phyloP scores from a whole-genome alignment of 805 yeast genomes.

The Cyberlindnera euphorbiiphila region DNA sequence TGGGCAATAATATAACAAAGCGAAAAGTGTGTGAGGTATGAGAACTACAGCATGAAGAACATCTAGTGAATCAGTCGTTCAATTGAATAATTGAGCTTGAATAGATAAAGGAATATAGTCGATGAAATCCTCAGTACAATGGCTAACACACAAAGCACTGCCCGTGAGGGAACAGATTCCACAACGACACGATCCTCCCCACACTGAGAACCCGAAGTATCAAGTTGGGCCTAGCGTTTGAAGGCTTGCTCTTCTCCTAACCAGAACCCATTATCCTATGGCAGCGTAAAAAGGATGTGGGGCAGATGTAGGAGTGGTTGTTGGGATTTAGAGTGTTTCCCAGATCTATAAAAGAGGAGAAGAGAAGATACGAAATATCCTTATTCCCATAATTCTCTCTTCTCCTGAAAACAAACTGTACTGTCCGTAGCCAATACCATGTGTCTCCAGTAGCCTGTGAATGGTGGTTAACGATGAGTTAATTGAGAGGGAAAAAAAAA shows the following conservation, averaged over 20 bases:
- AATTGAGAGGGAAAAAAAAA: too few relatives aligned
- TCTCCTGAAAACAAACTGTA: background rate
- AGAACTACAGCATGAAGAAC: too few relatives aligned
- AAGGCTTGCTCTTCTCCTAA: constrained; percentile 60
- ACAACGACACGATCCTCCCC: constrained; percentile 45
- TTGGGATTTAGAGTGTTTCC: background rate
- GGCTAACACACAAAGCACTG: constrained; percentile 2
- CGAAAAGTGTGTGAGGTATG: too few relatives aligned
- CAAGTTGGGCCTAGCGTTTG: constrained; percentile 13
- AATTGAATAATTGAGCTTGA: too few relatives aligned
- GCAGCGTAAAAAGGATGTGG: constrained; percentile 42
- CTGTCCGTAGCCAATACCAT: too few relatives aligned
- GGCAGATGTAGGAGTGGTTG: constrained; percentile 60
- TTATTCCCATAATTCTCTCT: background rate
- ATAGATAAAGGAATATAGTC: constrained; percentile 11
- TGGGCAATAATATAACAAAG: too few relatives aligned
- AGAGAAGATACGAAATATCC: constrained; percentile 5
- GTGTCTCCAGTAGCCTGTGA: too few relatives aligned
- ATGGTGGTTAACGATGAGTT: too few relatives aligned
- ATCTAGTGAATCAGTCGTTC: too few relatives aligned
- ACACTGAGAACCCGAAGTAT: constrained; percentile 23
- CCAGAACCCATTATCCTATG: constrained; percentile 56
- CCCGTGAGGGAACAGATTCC: constrained; percentile 7
- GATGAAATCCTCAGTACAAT: constrained; percentile 2
- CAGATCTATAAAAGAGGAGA: background rate